Base-by-base conservation (phyloP, 2,329 filamentous ascomycete species). In the Sclerotinia spermophila region DNA sequence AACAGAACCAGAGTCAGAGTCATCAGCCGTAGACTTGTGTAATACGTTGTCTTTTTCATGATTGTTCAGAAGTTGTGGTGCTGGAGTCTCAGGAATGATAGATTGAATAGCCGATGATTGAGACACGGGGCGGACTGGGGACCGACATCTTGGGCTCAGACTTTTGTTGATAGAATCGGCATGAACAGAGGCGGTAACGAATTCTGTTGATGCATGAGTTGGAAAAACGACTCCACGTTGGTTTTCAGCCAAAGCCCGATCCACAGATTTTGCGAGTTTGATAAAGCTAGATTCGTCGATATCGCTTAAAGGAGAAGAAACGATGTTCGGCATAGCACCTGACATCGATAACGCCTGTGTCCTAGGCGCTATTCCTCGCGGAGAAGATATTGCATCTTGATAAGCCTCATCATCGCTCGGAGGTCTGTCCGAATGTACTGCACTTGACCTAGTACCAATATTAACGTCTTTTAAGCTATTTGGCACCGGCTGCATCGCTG, bases 371-470 rank as follows among this genome's bases (percentile, higher is more conserved):
- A 71, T 60, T 10, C 62, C 45, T 42, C 58, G 67, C 2, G 75
- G 77, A 3, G 76, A 78, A 21, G 76, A 75, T 21, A 76, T 53
- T 30, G 74, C 74, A 65, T 78, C 78, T 55, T 78, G 72, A 55
- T 78, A 79, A 11, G 73, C 75, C 21, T 73, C 74, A 44, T 72
- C 71, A 6, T 65, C 60, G 24, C 64, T 38, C 19, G 56, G 66
- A n/a, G 69, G 13, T 70, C 73, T 73, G 69, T 80, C 65, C 72
- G 76, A 74, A 72, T 75, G 80, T 21, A 75, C 71, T 11, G 83
- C 84, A 69, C 83, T 86, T 45, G 80, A 83, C 58, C 79, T 80
- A 19, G 84, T 84, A 76, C 87, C 85, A 53, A 85, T 81, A 74
- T 83, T 86, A 30, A 69, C 53, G 19, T 48, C 7, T 33, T 42